Base-by-base conservation (phyloP, 495 filamentous ascomycete genomes). In the Aspergillus sparsus region DNA sequence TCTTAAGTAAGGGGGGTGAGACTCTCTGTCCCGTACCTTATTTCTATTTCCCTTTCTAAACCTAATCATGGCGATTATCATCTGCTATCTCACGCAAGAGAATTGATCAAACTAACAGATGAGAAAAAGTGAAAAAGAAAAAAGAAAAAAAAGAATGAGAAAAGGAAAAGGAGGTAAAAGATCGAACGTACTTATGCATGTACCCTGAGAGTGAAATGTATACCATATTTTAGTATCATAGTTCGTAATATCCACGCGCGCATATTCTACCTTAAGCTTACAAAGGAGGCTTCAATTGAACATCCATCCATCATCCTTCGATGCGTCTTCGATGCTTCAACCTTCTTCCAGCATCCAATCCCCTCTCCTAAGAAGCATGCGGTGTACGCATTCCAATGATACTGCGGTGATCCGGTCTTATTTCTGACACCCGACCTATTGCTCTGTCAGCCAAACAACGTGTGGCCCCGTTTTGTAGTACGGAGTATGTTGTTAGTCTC, bases 321-420 rank as follows among this genome's bases (percentile, higher is more conserved):
- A 71, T 71, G 70, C 73, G 66, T 69, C 68, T 75, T 73, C 73
- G 68, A 69, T 74, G 69, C 68, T 67, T 62, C 63, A 63, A 58
- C 67, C 56, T 59, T 61, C 55, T 60, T 63, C 42, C 58, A 47
- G 35, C 36, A 47, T 53, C 46, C 49, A 49, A 58, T 41, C 42
- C 54, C 33, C 44, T 34, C 11, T 32, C 50, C 27, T 53, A 44
- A 42, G 45, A 53, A 47, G 21, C 49, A 47, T 16, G 53, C 58
- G 63, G 44, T 55, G 61, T 54, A 57, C 63, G 56, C 69, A 66
- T 61, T 60, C 57, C 62, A 68, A 65, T 55, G 60, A 53, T 18
- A 35, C 55, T 58, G 57, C 56, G 53, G 53, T 34, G 39, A 37
- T 53, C 55, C 46, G 18, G 57, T 53, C 39, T 21, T 42, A 52